Conservation (phyloP, 306 rosid species). For the Alnus rubra region DNA sequence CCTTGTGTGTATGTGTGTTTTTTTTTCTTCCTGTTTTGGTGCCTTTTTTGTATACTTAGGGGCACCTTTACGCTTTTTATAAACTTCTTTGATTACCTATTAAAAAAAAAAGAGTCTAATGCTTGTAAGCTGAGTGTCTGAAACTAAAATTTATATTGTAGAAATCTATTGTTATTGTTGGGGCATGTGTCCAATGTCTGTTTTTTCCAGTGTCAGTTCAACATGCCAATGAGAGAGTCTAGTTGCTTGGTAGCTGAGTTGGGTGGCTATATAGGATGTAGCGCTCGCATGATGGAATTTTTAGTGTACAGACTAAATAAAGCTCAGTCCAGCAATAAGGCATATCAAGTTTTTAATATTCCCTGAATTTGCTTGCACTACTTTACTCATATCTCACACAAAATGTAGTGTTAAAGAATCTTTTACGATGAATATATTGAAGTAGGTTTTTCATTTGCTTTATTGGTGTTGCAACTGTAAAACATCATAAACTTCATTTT, state of each 20-base stretch:
- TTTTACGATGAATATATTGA: background rate
- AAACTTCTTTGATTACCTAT: too few relatives aligned
- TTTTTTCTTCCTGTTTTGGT: too few relatives aligned
- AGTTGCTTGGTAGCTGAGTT: background rate
- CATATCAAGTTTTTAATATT: background rate
- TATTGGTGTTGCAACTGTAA: background rate
- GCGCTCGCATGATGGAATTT: background rate
- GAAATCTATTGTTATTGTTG: background rate
- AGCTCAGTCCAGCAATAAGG: background rate
- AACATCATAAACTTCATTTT: background rate
- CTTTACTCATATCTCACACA: background rate
- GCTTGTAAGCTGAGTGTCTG: background rate
- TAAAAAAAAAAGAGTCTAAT: background rate
- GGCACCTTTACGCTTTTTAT: too few relatives aligned
- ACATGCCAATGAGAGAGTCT: background rate
- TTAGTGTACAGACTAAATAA: background rate
- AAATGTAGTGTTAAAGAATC: background rate
- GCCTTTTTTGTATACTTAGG: too few relatives aligned
- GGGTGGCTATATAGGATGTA: background rate
- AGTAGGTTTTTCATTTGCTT: background rate
- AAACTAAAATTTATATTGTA: constrained; percentile 4
- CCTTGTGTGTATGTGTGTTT: too few relatives aligned
- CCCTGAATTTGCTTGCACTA: background rate
- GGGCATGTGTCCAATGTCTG: background rate
- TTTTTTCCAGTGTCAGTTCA: background rate